These are phyloP conservation scores for Cornus suecica DNA, from an alignment of 148 eudicot species.

Conservation along the genomic window DNA sequence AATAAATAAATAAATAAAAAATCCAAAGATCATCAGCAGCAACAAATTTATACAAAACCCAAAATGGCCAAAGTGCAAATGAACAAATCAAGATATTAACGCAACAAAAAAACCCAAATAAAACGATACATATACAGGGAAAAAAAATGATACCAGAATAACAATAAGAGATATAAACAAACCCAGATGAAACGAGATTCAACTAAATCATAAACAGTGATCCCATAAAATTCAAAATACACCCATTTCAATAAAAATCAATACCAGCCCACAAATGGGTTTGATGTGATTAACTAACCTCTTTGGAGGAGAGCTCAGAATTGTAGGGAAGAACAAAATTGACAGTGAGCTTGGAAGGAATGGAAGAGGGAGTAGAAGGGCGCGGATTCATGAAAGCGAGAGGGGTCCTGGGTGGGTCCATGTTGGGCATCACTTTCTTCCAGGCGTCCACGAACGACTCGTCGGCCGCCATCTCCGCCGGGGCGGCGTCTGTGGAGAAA, in stretches of 20 bases:
- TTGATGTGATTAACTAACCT: constrained; percentile 21
- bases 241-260: not conserved
- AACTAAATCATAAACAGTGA: not conserved
- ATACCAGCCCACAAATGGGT: too few relatives aligned
- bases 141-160: not conserved
- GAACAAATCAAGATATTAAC: too few relatives aligned
- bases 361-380: constrained; percentile 36
- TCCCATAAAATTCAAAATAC: not conserved
- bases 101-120: too few relatives aligned
- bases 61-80: too few relatives aligned
- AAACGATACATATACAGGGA: too few relatives aligned
- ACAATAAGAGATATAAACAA: not conserved
- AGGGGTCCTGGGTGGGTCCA: constrained; percentile 63
- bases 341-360: constrained; percentile 57
- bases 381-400: constrained; percentile 35
- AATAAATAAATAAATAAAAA: not conserved
- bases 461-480: constrained; percentile 21
- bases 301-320: constrained; percentile 33
- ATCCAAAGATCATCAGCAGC: not conserved
- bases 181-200: not conserved
- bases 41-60: not conserved
- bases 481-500: constrained; percentile 31
- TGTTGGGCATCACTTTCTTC: constrained; percentile 46
- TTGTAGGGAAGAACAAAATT: constrained; percentile 51
- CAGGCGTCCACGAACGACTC: constrained; percentile 43